Base-by-base conservation (phyloP, 805 yeast genomes). In the Metschnikowia matae region DNA sequence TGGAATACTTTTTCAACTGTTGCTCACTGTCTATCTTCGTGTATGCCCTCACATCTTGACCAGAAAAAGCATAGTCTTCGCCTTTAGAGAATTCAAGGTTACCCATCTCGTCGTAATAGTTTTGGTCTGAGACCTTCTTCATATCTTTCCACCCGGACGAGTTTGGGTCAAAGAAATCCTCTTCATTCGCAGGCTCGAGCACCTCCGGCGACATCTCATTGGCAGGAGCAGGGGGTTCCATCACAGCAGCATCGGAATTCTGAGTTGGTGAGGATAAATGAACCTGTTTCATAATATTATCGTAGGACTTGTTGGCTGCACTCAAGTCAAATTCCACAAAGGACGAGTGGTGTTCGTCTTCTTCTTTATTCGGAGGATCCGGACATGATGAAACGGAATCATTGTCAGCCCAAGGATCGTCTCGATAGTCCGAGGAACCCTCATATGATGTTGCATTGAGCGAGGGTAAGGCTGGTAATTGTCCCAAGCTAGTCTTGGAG, bases 21-120 rank as follows among this genome's bases (percentile, higher is more conserved):
- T 85, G 89, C 58, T 88, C 94, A 1, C 84, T 87, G 29, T 89
- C 89, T 7, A 94, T 85, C 60, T 95, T 85, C 0, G 98, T 94
- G 64, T 94, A 94, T 0, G 96, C 92, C 23, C 75, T 80, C 38
- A 79, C 79, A 1, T 82, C 81, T 32, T 60, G 56, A 32, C 60
- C 74, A 29, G 76, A 71, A 18, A 70, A 65, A 52, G 60, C 65
- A 20, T 55, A 58, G 1, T 46, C 54, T 18, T 54, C 48, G 17
- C 59, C 62, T 4, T 62, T 54, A 55, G 67, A 61, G 21, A 82
- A 71, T 45, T 83, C 78, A 21, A 83, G 68, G 50, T 83, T 82
- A 3, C 94, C 97, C 59, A 80, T 81, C 23, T 89, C 87, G 61
- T 92, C 88, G 63, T 89, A 92, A 39, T 89, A 78, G 54, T 89